These are phyloP conservation scores for Warburgia ugandensis DNA, from an alignment of 164 flowering plant genomes.

Conservation along the genomic window DNA sequence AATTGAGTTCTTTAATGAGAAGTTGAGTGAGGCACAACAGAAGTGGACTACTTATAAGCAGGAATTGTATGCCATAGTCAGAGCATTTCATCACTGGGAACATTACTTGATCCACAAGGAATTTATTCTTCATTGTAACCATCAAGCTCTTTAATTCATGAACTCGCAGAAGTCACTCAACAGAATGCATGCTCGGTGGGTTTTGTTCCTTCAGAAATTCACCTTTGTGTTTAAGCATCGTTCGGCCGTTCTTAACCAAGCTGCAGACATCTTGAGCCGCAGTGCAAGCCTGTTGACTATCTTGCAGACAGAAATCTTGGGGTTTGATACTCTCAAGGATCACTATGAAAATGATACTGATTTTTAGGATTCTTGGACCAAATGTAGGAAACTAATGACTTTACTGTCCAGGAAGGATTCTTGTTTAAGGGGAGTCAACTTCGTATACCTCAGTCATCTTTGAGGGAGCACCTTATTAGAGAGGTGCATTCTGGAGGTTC, in stretches of 20 bases:
- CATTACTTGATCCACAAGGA: constrained; percentile 5
- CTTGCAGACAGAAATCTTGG: neutral
- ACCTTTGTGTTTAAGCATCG: neutral
- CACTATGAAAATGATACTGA: neutral
- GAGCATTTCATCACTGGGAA: constrained; percentile 1
- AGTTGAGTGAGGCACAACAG: neutral
- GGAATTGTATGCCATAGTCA: constrained; percentile 3
- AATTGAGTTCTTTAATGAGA: neutral
- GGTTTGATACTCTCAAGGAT: neutral
- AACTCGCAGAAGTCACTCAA: constrained; percentile 1
- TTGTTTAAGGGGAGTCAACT: too few species aligned
- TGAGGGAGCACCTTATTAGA: too few species aligned
- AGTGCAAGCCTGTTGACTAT: neutral
- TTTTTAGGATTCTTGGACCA: too few species aligned
- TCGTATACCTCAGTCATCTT: too few species aligned
- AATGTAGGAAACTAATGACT: too few species aligned
- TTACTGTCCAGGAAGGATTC: too few species aligned
- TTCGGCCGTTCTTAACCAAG: neutral
- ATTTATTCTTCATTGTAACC: neutral
- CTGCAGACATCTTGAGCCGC: neutral
- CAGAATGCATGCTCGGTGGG: neutral
- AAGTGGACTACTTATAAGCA: neutral
- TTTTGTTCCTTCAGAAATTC: neutral
- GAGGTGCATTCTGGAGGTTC: too few species aligned
- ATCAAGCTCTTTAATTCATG: neutral